Evolutionary conservation across 192 early-diverging fungal species (phyloP).

Genomic region (Podochytrium sp.): DNA sequence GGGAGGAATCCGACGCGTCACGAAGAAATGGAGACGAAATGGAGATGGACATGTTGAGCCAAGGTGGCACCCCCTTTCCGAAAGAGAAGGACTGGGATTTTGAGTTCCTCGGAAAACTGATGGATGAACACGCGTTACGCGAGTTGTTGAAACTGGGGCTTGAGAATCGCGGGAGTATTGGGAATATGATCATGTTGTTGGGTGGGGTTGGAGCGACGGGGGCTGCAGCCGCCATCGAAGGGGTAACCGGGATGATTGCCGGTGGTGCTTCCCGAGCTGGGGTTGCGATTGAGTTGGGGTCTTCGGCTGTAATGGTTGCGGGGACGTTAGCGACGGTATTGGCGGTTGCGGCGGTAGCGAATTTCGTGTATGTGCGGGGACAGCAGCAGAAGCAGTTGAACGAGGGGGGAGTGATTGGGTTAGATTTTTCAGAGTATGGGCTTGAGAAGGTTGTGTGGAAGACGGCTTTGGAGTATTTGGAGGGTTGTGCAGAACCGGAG

Average conservation of each 20-base stretch:
- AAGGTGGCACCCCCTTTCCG: not conserved
- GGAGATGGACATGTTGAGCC: not conserved
- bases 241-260: not conserved
- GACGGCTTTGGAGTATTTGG: not conserved
- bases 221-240: not conserved
- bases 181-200: not conserved
- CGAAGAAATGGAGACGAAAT: no score
- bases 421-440: slow-evolving; percentile 18
- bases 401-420: slow-evolving; percentile 17
- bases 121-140: slow-evolving; percentile 3
- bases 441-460: slow-evolving; percentile 13
- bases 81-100: slow-evolving; percentile 17
- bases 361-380: not conserved
- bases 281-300: not conserved
- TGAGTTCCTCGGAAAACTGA: slow-evolving; percentile 12
- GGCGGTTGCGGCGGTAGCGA: not conserved
- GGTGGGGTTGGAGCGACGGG: not conserved
- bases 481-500: not conserved
- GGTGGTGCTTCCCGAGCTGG: not conserved
- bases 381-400: slow-evolving; percentile 7
- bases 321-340: not conserved
- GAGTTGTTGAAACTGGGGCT: not conserved
- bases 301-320: not conserved
- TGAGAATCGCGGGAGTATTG: not conserved
- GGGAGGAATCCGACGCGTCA: not conserved